Conservation (phyloP, 2,329 filamentous ascomycete species). For the Alternaria sp. region DNA sequence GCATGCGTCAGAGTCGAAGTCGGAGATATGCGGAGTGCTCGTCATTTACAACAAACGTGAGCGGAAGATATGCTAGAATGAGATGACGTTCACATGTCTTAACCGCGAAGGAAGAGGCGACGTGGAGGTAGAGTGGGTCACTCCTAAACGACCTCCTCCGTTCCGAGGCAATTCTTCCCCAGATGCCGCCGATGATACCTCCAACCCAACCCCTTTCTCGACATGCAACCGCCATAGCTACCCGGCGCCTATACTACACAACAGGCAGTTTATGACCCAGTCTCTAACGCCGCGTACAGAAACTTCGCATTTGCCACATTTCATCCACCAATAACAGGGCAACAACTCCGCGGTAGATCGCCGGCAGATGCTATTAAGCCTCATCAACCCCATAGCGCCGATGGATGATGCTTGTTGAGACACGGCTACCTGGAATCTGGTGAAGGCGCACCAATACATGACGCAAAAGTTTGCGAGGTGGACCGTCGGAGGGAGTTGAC, state of each 20-base stretch:
- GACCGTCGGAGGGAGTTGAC: slow-evolving; percentile 10
- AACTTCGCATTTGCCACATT: slow-evolving; percentile 6
- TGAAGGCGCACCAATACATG: slow-evolving; percentile 1
- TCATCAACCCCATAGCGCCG: neutral
- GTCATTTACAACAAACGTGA: neutral
- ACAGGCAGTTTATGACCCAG: neutral
- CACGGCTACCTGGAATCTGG: neutral
- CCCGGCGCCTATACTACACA: neutral
- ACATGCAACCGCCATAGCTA: neutral
- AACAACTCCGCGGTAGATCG: neutral
- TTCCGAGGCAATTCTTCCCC: neutral
- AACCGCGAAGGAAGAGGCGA: neutral
- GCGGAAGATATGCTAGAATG: neutral
- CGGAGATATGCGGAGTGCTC: neutral
- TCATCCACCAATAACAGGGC: slow-evolving; percentile 16
- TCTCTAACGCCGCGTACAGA: neutral
- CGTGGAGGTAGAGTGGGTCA: slow-evolving; percentile 2
- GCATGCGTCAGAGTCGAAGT: neutral
- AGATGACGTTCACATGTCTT: neutral
- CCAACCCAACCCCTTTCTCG: neutral
- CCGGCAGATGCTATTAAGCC: slow-evolving; percentile 2
- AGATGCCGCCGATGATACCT: neutral
- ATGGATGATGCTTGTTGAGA: slow-evolving; percentile 10
- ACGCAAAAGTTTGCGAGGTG: slow-evolving; percentile 12
- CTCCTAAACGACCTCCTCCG: neutral